Conservation (phyloP, 192 early-diverging fungal species). For the Thoreauomyces humboldtii region DNA sequence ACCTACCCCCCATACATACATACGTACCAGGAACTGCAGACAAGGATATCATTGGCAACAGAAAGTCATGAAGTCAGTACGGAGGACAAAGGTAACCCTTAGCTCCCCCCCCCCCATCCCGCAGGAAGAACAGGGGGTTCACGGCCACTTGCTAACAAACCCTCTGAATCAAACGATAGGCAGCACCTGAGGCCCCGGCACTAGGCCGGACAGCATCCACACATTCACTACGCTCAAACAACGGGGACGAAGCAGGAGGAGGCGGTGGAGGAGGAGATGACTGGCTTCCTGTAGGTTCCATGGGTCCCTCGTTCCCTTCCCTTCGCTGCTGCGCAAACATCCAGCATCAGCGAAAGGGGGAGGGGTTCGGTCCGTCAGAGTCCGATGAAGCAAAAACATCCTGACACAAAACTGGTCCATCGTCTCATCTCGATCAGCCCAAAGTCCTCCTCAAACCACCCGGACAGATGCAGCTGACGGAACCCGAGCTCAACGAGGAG, state of each 20-base stretch:
- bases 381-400: neutral
- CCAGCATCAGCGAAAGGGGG: too few relatives aligned
- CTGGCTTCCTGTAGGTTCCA: conserved; percentile 51
- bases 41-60: too few relatives aligned
- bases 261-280: conserved; percentile 40
- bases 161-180: too few relatives aligned
- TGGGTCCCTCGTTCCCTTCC: conserved; percentile 7
- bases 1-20: too few relatives aligned
- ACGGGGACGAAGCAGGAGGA: conserved; percentile 21
- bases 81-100: conserved; percentile 19
- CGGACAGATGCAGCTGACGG: conserved; percentile 51
- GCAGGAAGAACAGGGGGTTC: too few relatives aligned
- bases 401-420: neutral
- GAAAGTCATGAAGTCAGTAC: conserved; percentile 17
- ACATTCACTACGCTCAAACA: conserved; percentile 39
- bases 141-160: too few relatives aligned
- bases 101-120: too few relatives aligned
- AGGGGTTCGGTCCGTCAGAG: too few relatives aligned
- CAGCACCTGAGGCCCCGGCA: conserved; percentile 7
- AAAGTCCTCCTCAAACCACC: conserved; percentile 62
- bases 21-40: too few relatives aligned
- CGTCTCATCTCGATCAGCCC: conserved; percentile 34
- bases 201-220: conserved; percentile 39
- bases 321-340: too few relatives aligned
- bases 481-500: conserved; percentile 59